Percentiles rank a stretch among this genome's conserved stretches.
Evolutionary conservation across 768 basidiomycete species (phyloP).

Genomic region (Floccularia luteovirens): DNA sequence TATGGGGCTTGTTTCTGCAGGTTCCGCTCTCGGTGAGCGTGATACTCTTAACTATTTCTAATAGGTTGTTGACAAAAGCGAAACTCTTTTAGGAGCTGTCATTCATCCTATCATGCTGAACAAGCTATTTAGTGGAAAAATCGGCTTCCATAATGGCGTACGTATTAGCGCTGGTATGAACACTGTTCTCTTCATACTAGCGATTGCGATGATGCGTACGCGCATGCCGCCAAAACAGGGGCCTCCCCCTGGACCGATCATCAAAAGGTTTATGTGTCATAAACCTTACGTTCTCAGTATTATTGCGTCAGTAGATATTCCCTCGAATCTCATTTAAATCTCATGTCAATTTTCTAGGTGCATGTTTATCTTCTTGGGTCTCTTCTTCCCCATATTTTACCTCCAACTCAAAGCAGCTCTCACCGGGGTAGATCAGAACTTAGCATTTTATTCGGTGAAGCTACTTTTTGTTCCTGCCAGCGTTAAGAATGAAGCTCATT

Average conservation of each 20-base stretch:
- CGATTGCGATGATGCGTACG: neutral
- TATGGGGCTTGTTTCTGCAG: conserved; percentile 33
- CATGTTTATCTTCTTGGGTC: conserved; percentile 9
- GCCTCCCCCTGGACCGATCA: neutral
- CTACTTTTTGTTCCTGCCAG: no score
- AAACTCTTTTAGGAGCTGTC: neutral
- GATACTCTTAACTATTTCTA: neutral
- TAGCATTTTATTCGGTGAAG: conserved; percentile 33
- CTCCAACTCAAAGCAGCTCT: conserved; percentile 25
- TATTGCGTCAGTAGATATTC: neutral
- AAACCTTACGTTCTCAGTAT: conserved; percentile 1
- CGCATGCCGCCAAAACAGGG: neutral
- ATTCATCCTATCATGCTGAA: conserved; percentile 5
- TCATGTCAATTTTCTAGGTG: neutral
- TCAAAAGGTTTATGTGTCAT: neutral
- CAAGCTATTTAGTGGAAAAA: neutral
- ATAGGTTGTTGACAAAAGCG: neutral
- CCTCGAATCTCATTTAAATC: no score
- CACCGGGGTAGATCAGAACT: conserved; percentile 18
- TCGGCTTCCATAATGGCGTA: conserved; percentile 3
- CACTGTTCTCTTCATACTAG: neutral
- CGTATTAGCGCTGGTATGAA: conserved; percentile 3
- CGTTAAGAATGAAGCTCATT: no score
- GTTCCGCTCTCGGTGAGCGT: conserved; percentile 12
- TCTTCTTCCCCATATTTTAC: conserved; percentile 27